phyloP scores from a whole-genome alignment of 495 filamentous ascomycete species.

The Penicillium cinerascens region DNA sequence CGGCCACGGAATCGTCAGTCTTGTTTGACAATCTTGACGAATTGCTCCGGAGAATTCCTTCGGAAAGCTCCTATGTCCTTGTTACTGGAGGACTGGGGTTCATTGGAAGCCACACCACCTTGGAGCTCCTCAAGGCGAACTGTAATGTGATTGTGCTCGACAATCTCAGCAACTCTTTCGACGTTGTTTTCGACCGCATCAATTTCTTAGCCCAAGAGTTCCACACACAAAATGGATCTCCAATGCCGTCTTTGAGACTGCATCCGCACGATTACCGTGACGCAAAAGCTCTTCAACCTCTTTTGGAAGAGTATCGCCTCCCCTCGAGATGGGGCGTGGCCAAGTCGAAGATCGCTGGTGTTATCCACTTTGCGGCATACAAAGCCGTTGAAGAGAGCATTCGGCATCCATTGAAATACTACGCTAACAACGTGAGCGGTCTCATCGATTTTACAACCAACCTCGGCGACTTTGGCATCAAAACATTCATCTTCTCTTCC shows the following conservation, averaged over 20 bases:
- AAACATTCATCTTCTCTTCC: conserved; percentile 63
- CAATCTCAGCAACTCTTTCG: conserved; percentile 59
- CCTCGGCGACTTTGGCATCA: conserved; percentile 56
- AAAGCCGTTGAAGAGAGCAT: conserved; percentile 56
- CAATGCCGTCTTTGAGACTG: conserved; percentile 51
- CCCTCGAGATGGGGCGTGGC: conserved; percentile 34
- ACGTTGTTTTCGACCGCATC: conserved; percentile 52
- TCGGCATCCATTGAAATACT: conserved; percentile 55
- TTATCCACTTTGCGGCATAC: conserved; percentile 64
- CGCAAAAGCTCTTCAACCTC: conserved; percentile 34
- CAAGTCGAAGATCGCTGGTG: conserved; percentile 54
- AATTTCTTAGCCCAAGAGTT: conserved; percentile 45
- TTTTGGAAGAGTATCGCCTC: conserved; percentile 39
- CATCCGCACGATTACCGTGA: conserved; percentile 58
- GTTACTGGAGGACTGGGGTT: conserved; percentile 66
- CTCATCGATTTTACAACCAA: conserved; percentile 56
- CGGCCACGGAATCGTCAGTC: conserved; percentile 39
- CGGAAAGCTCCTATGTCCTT: conserved; percentile 45
- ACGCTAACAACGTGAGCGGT: conserved; percentile 63
- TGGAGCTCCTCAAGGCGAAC: conserved; percentile 58
- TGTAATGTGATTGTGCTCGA: conserved; percentile 65
- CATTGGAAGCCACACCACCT: conserved; percentile 61
- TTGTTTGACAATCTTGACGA: conserved; percentile 40
- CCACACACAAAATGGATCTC: conserved; percentile 40
- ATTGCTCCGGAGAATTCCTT: conserved; percentile 33